Conservation (phyloP, 1,139 yeast species). For the Suhomyces anneliseae region DNA sequence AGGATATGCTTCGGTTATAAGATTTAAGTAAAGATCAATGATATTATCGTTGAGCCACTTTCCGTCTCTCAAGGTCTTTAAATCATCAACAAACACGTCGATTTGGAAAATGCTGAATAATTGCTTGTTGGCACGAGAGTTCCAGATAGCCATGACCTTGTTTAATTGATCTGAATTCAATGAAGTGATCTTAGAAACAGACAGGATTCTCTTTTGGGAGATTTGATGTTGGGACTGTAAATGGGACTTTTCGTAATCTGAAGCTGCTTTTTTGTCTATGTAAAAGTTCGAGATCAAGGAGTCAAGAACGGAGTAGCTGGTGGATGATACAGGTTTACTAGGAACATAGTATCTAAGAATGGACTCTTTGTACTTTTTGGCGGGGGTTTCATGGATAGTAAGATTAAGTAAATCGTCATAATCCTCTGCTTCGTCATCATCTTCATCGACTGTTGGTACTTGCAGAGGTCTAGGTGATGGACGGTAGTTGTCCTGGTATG, state of each 20-base stretch:
- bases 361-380: conserved; percentile 11
- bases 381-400: conserved; percentile 6
- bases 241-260: conserved; percentile 10
- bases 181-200: conserved; percentile 11
- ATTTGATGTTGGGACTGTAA: conserved; percentile 8
- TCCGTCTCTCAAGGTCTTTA: conserved; percentile 67
- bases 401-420: conserved; percentile 4
- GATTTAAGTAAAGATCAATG: conserved; percentile 75
- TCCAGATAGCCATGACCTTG: conserved; percentile 28
- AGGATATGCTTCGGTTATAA: conserved; percentile 45
- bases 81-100: conserved; percentile 65
- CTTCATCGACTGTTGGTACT: not conserved
- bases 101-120: conserved; percentile 41
- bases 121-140: conserved; percentile 16
- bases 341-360: conserved; percentile 13
- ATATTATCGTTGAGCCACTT: conserved; percentile 90
- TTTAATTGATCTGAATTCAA: conserved; percentile 16
- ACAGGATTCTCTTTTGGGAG: conserved; percentile 8
- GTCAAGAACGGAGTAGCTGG: conserved; percentile 14
- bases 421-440: conserved; percentile 1
- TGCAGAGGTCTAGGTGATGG: conserved; percentile 1
- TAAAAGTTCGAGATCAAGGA: conserved; percentile 15
- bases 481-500: conserved; percentile 14
- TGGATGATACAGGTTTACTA: conserved; percentile 12
- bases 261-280: conserved; percentile 12